A percentile compares a stretch with the other conserved stretches of the same genome.
These are phyloP conservation scores for Ascochyta lentis DNA, from an alignment of 2,329 filamentous ascomycete genomes.

Conservation along the genomic window DNA sequence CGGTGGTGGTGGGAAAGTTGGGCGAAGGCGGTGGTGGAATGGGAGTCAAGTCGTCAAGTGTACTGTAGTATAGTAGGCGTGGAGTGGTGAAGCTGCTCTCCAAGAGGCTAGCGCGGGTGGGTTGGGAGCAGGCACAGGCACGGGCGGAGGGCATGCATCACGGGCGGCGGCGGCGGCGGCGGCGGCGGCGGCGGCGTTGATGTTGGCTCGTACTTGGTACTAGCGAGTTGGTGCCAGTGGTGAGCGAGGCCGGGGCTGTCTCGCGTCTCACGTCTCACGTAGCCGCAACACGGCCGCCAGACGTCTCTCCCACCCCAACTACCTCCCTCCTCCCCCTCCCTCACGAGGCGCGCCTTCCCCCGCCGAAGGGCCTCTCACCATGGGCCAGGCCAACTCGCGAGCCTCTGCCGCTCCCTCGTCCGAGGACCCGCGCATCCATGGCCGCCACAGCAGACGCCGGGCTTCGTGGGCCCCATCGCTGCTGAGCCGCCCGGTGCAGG, in stretches of 20 bases:
- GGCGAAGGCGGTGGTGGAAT: not conserved
- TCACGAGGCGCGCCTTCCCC: conserved; percentile 28
- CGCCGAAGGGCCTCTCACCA: conserved; percentile 39
- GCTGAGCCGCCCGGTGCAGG: conserved; percentile 25
- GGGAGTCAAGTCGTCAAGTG: not conserved
- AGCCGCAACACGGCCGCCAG: conserved; percentile 7
- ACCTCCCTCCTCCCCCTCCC: not conserved
- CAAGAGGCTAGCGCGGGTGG: conserved; percentile 8
- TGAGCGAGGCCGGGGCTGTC: not conserved
- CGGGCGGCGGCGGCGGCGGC: no score
- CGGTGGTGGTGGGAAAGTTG: not conserved
- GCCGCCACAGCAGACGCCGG: conserved; percentile 40
- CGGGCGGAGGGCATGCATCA: conserved; percentile 1
- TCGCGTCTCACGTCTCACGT: conserved; percentile 8
- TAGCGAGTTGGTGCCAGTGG: no score
- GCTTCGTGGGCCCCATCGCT: conserved; percentile 43
- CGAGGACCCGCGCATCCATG: conserved; percentile 20
- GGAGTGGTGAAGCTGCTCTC: not conserved
- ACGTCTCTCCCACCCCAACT: not conserved
- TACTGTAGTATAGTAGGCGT: no score
- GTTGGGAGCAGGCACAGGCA: not conserved
- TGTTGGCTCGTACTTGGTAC: no score
- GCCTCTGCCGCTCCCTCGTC: conserved; percentile 1
- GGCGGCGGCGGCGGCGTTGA: not conserved
- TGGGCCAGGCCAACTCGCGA: conserved; percentile 50